Evolutionary conservation across 2,329 filamentous ascomycete genomes (phyloP).

Genomic region (Lecanosticta acicola): DNA sequence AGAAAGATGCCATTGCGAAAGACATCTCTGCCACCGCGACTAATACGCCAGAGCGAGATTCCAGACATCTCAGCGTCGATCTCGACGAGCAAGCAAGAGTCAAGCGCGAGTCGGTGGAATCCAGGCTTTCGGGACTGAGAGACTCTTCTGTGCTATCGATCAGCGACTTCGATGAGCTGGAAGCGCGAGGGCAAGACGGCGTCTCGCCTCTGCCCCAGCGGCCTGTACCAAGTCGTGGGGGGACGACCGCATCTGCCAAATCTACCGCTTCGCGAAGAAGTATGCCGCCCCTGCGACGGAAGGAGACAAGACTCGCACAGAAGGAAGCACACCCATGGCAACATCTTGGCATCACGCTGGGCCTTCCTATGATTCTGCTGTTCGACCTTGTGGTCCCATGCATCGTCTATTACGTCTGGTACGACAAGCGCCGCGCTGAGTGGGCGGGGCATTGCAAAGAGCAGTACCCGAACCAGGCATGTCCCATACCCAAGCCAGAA

Average conservation of each 20-base stretch:
- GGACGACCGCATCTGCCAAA: conserved; percentile 10
- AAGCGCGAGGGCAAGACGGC: conserved; percentile 6
- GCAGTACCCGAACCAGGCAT: conserved; percentile 13
- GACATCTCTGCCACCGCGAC: conserved; percentile 9
- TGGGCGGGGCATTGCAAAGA: conserved; percentile 18
- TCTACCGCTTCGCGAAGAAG: conserved; percentile 16
- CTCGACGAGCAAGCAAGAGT: conserved; percentile 8
- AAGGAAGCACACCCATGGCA: conserved; percentile 27
- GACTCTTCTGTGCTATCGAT: conserved; percentile 16
- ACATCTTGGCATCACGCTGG: conserved; percentile 28
- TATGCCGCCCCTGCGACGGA: conserved; percentile 20
- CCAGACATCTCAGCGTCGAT: conserved; percentile 14
- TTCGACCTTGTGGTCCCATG: conserved; percentile 30
- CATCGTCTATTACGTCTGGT: conserved; percentile 32
- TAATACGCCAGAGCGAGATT: not conserved
- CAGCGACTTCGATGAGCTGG: conserved; percentile 12
- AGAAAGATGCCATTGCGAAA: conserved; percentile 17
- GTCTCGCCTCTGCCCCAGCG: conserved; percentile 3
- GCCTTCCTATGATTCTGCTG: conserved; percentile 27
- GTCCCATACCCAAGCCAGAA: conserved; percentile 20
- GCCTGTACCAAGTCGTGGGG: conserved; percentile 14
- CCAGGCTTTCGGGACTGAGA: conserved; percentile 12
- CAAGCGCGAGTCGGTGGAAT: conserved; percentile 20
- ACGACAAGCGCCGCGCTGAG: conserved; percentile 13
- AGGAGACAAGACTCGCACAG: conserved; percentile 25